Conservation (phyloP, 768 basidiomycete genomes). For the Panaeolus cyanescens region DNA sequence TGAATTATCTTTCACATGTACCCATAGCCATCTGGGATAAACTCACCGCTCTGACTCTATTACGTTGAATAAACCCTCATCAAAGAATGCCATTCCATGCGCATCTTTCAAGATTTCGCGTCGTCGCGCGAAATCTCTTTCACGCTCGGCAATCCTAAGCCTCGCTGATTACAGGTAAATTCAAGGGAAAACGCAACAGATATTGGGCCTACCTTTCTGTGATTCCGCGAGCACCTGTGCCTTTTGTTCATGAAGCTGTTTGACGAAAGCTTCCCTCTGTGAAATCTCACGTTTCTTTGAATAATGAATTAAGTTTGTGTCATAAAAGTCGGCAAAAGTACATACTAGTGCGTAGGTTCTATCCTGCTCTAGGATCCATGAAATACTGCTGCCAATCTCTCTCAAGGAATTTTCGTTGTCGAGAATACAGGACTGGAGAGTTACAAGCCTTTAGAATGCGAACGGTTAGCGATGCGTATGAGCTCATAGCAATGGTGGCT, state of each 20-base stretch:
- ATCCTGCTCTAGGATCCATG: conserved; percentile 47
- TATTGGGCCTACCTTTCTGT: background rate
- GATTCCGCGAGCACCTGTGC: background rate
- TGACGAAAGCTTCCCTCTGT: conserved; percentile 60
- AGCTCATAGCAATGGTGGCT: conserved; percentile 23
- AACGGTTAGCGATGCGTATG: background rate
- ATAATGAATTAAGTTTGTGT: conserved; percentile 18
- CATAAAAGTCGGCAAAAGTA: conserved; percentile 12
- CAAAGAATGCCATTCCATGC: background rate
- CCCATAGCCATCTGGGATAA: background rate
- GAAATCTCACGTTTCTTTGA: conserved; percentile 68
- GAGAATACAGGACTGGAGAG: conserved; percentile 50
- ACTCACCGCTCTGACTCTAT: background rate
- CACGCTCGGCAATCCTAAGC: background rate
- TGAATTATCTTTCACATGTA: conserved; percentile 11
- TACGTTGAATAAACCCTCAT: background rate
- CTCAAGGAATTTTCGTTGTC: conserved; percentile 52
- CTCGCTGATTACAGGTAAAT: background rate
- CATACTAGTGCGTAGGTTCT: conserved; percentile 42
- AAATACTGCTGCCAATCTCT: conserved; percentile 49
- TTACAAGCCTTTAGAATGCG: conserved; percentile 46
- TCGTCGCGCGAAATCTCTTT: background rate
- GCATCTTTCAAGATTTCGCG: background rate
- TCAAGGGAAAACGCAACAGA: background rate
- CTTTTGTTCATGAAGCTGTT: conserved; percentile 40